Conservation (phyloP, 1,284 basidiomycete genomes). For the Pulveroboletus sp. region DNA sequence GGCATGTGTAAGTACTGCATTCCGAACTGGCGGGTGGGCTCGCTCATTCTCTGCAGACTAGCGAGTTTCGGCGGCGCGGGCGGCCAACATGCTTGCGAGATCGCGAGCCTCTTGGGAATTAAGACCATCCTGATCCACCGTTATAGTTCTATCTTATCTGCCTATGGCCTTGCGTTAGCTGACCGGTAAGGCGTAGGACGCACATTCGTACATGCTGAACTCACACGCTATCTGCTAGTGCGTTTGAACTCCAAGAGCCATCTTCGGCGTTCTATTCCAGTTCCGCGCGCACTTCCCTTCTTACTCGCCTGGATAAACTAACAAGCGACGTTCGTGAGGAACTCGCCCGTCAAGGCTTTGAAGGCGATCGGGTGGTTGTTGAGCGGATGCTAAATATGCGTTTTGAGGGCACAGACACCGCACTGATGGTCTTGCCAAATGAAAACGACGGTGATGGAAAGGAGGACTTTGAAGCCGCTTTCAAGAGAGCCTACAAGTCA, state of each 20-base stretch:
- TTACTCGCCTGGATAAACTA: constrained; percentile 67
- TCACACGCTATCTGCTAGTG: constrained; percentile 47
- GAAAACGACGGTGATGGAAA: constrained; percentile 53
- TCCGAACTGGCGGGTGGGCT: background rate
- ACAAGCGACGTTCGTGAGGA: constrained; percentile 64
- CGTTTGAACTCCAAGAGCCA: constrained; percentile 85
- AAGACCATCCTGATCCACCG: constrained; percentile 72
- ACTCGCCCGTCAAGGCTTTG: constrained; percentile 80
- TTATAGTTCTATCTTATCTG: constrained; percentile 75
- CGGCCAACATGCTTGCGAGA: constrained; percentile 80
- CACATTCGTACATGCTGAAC: background rate
- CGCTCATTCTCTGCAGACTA: constrained; percentile 40
- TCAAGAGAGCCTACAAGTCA: constrained; percentile 73
- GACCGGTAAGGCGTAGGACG: constrained; percentile 57
- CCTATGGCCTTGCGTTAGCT: constrained; percentile 78
- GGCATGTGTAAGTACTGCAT: constrained; percentile 59
- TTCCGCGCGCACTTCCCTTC: constrained; percentile 54
- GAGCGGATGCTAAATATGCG: constrained; percentile 92
- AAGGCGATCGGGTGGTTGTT: constrained; percentile 62
- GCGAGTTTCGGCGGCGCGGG: constrained; percentile 87
- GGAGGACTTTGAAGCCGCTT: constrained; percentile 80
- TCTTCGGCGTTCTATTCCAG: constrained; percentile 72
- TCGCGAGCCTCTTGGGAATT: constrained; percentile 69
- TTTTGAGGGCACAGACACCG: constrained; percentile 90
- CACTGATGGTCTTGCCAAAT: constrained; percentile 80